Percentiles rank a stretch among this genome's conserved stretches.
Evolutionary conservation across 768 basidiomycete species (phyloP).

Genomic region (Rhodotorula toruloides): DNA sequence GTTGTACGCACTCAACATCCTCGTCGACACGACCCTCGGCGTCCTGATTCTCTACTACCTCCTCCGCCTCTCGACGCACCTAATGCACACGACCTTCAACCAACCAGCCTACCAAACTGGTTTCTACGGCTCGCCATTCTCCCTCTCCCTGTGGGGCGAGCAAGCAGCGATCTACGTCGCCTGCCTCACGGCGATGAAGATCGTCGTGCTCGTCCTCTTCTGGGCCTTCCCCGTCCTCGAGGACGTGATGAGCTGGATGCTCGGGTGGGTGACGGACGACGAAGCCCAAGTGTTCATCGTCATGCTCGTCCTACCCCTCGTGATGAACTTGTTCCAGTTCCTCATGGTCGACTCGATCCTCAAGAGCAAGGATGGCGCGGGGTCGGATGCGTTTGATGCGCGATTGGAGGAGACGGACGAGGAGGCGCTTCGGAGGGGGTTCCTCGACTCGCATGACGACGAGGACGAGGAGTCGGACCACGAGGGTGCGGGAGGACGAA

Average conservation of each 20-base stretch:
- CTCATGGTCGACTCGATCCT: constrained; percentile 55
- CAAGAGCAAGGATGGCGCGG: constrained; percentile 24
- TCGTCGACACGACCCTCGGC: constrained; percentile 86
- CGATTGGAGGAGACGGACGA: constrained; percentile 15
- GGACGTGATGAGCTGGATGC: constrained; percentile 73
- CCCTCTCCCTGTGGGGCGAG: constrained; percentile 63
- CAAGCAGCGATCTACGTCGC: constrained; percentile 71
- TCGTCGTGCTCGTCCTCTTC: constrained; percentile 74
- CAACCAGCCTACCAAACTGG: constrained; percentile 79
- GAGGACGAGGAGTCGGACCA: constrained; percentile 17
- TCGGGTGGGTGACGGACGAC: constrained; percentile 68
- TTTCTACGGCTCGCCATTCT: constrained; percentile 80
- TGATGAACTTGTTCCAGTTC: constrained; percentile 69
- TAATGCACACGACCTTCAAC: constrained; percentile 57
- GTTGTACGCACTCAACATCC: constrained; percentile 76
- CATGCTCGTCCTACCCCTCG: constrained; percentile 78
- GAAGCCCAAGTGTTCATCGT: constrained; percentile 55
- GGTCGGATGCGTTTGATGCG: background rate
- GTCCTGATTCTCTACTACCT: constrained; percentile 64
- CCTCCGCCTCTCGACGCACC: constrained; percentile 55
- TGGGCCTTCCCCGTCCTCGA: constrained; percentile 66
- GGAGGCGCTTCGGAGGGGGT: constrained; percentile 24
- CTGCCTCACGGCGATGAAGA: constrained; percentile 78
- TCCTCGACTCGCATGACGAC: constrained; percentile 46
- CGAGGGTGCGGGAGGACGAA: constrained; percentile 4